Base-by-base conservation (phyloP, 2,329 filamentous ascomycete species). In the Xylariaceae sp. region DNA sequence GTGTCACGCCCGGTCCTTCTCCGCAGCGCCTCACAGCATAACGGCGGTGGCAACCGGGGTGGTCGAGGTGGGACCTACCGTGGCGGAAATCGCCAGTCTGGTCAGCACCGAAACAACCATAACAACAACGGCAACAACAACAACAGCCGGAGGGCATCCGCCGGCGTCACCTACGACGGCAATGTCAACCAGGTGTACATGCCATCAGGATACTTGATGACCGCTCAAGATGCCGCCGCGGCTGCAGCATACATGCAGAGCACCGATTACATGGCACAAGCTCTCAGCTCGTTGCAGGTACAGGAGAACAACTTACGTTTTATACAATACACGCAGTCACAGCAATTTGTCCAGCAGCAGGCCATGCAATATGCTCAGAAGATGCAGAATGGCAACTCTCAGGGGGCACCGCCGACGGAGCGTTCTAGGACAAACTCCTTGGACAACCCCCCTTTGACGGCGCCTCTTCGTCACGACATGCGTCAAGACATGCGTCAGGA, bases 341-440 rank as follows among this genome's bases (percentile, higher is more conserved):
- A 67, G 42, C 57, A 55, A 10, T 60, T 61, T 32, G 55, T 59
- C 27, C 65, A 70, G 31, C 62, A 64, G 34, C 61, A 66, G 35
- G 59, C 56, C 15, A 43, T 65, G 36, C 57, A 64, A 38, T 64
- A 61, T 53, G 62, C 57, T 33, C 63, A 60, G 48, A 65, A 59
- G 51, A 57, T 64, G 50, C 62, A 60, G 42, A 55, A 53, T 32
- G 53, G 46, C 37, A 39, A 44, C 17, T 35, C 51, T 30, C 52
- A 60, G 34, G 39, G 59, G 24, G 53, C 60, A 43, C 49, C 64
- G 36, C 51, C 65, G 33, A 50, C 58, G 19, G 65, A 75, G 47
- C 59, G 77, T 42, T 71, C 74, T 23, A 68, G 77, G 40, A 78
- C 75, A 5, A 77, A 72, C 49, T 80, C 75, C 10, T 75, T 80